phyloP scores from a whole-genome alignment of 305 asterid genomes.

The Caryopteris hybrid region DNA sequence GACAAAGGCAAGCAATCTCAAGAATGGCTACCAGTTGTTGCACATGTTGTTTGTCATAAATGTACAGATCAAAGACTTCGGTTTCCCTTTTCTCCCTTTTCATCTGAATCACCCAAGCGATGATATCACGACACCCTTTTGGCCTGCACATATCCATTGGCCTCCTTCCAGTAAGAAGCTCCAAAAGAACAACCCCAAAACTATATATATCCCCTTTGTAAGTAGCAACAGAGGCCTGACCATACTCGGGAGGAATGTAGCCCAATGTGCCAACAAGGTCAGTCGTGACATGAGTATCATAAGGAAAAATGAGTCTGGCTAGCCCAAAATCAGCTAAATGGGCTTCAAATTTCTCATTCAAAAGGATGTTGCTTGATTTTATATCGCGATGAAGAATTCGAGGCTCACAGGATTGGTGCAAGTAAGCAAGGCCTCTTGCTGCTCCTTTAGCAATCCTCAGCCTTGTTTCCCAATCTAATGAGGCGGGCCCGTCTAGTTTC shows the following conservation, averaged over 20 bases:
- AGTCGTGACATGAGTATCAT: conserved; percentile 58
- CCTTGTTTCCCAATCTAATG: conserved; percentile 47
- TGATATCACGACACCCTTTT: conserved; percentile 37
- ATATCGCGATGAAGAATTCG: conserved; percentile 62
- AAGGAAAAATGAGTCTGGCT: conserved; percentile 51
- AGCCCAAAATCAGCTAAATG: conserved; percentile 70
- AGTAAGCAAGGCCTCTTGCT: conserved; percentile 53
- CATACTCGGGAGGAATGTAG: conserved; percentile 70
- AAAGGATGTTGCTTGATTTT: conserved; percentile 64
- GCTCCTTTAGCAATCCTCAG: conserved; percentile 46
- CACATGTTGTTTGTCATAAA: conserved; percentile 32
- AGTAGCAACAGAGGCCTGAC: conserved; percentile 55
- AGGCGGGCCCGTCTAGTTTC: conserved; percentile 37
- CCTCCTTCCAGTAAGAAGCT: conserved; percentile 63
- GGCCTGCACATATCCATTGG: conserved; percentile 63
- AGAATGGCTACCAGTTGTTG: conserved; percentile 42
- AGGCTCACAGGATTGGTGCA: conserved; percentile 61
- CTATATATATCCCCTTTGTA: conserved; percentile 77
- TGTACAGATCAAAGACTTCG: conserved; percentile 43
- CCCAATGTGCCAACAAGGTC: conserved; percentile 70
- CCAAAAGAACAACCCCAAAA: conserved; percentile 70
- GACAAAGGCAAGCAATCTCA: conserved; percentile 53
- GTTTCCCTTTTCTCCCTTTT: conserved; percentile 32
- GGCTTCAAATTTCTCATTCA: conserved; percentile 46
- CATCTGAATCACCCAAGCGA: conserved; percentile 46